These are phyloP conservation scores for Agaricus bisporus DNA, from an alignment of 768 basidiomycete species.

Conservation along the genomic window DNA sequence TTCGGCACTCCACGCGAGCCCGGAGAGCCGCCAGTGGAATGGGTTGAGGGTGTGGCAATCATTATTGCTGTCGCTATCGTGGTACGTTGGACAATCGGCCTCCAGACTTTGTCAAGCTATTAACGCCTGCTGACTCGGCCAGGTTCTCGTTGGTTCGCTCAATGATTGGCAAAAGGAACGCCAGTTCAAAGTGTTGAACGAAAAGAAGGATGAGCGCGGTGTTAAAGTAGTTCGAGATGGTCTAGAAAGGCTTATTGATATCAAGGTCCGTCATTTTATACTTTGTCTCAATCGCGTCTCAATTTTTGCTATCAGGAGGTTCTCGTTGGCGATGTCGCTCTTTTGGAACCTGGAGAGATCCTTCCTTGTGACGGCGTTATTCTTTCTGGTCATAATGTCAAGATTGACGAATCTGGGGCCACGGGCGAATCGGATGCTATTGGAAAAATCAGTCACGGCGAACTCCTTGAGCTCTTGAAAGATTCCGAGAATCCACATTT, in stretches of 20 bases:
- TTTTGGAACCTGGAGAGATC: conserved; percentile 93
- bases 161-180: conserved; percentile 99
- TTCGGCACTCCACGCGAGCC: conserved; percentile 62
- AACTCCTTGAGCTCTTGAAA: conserved; percentile 51
- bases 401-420: conserved; percentile 93
- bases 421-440: conserved; percentile 97
- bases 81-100: conserved; percentile 32
- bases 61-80: conserved; percentile 73
- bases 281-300: conserved; percentile 2
- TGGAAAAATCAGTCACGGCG: conserved; percentile 75
- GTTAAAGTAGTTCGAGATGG: conserved; percentile 79
- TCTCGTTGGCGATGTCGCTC: conserved; percentile 88
- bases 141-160: conserved; percentile 87
- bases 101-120: too few relatives aligned
- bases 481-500: conserved; percentile 42
- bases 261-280: conserved; percentile 49
- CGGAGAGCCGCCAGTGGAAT: conserved; percentile 79
- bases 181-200: conserved; percentile 89
- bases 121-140: background rate
- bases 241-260: conserved; percentile 65
- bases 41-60: conserved; percentile 93
- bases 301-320: conserved; percentile 52
- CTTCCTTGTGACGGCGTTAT: conserved; percentile 96
- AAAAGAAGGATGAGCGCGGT: conserved; percentile 90
- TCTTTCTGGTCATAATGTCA: conserved; percentile 86